phyloP scores from a whole-genome alignment of 2,329 filamentous ascomycete genomes.

The Epichloe brachyelytri region DNA sequence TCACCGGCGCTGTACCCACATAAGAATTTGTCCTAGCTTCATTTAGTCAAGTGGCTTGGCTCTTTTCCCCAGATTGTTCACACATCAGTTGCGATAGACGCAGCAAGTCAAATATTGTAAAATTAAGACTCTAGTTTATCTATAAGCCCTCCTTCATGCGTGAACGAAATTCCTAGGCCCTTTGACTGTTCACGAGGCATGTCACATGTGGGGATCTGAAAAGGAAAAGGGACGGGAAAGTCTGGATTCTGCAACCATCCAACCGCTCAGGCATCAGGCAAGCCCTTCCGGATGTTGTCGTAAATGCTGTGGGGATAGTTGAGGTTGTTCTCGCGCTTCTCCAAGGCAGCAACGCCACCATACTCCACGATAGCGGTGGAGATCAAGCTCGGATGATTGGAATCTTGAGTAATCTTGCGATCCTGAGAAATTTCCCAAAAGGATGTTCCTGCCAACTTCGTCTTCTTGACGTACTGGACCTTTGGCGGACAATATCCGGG shows the following conservation, averaged over 20 bases:
- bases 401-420: slow-evolving; percentile 18
- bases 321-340: slow-evolving; percentile 6
- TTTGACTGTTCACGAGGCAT: no score
- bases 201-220: neutral
- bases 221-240: neutral
- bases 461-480: slow-evolving; percentile 45
- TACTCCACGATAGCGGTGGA: slow-evolving; percentile 16
- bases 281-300: slow-evolving; percentile 29
- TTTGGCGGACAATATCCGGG: slow-evolving; percentile 46
- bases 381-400: slow-evolving; percentile 40
- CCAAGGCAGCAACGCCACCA: neutral
- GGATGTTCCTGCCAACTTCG: slow-evolving; percentile 59
- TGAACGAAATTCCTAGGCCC: no score
- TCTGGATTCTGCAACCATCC: neutral
- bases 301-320: slow-evolving; percentile 31
- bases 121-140: no score
- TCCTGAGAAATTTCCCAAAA: slow-evolving; percentile 78
- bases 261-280: neutral
- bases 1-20: no score
- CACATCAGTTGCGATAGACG: no score
- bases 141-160: no score
- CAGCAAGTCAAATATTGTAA: no score
- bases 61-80: no score
- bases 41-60: no score
- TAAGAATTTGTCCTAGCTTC: no score